phyloP scores from a whole-genome alignment of 495 filamentous ascomycete genomes.

The Geoglossum glabrum region DNA sequence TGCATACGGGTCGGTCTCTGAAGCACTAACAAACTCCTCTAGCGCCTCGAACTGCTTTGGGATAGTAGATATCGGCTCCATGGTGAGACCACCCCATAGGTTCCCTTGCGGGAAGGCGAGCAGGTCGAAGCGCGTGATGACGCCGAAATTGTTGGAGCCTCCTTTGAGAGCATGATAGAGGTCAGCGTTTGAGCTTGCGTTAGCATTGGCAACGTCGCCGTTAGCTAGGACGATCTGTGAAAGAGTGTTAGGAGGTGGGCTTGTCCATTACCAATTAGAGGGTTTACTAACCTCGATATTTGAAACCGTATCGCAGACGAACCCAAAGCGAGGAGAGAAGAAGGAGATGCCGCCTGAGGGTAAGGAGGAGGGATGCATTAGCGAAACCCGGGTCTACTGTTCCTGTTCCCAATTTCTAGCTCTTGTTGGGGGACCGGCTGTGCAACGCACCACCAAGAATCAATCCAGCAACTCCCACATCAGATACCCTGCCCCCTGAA shows the following conservation, averaged over 20 bases:
- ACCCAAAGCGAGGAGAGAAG: conserved; percentile 17
- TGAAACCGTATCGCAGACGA: conserved; percentile 18
- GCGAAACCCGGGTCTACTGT: no score
- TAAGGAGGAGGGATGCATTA: no score
- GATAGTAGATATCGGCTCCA: conserved; percentile 3
- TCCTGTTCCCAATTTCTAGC: no score
- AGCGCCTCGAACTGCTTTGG: conserved; percentile 10
- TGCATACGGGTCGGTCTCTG: conserved; percentile 22
- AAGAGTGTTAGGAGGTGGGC: neutral
- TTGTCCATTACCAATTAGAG: no score
- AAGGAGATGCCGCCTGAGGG: conserved; percentile 21
- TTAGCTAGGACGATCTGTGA: conserved; percentile 19
- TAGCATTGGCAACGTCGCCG: conserved; percentile 13
- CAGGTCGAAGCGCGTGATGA: conserved; percentile 36
- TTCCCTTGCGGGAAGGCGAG: conserved; percentile 25
- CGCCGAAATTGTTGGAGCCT: conserved; percentile 37
- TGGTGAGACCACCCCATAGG: conserved; percentile 23
- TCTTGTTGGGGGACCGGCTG: no score
- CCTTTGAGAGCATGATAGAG: conserved; percentile 37
- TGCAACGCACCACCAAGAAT: conserved; percentile 21
- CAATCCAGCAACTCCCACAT: conserved; percentile 23
- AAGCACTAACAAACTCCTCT: conserved; percentile 13
- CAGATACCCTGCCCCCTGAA: conserved; percentile 27
- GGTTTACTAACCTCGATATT: conserved; percentile 12
- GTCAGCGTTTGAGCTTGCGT: conserved; percentile 13